Conservation (phyloP, 163 green algal species). For the Chlorella variabilis region DNA sequence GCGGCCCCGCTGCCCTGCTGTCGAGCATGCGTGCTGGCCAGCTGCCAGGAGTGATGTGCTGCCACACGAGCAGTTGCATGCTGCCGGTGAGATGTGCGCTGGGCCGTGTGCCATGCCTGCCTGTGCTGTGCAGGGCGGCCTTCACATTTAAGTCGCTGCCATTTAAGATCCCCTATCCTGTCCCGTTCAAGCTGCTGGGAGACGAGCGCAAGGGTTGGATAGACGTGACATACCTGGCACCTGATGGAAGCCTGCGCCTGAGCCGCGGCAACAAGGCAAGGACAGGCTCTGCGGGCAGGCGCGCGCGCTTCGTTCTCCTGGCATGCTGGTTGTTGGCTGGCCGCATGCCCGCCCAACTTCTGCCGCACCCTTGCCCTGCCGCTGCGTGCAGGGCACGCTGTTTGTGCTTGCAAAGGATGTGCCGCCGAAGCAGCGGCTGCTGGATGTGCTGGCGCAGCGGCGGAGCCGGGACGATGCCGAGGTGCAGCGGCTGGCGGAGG, state of each 20-base stretch:
- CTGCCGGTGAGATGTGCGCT: too few species aligned
- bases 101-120: too few species aligned
- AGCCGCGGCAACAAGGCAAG: slow-evolving; percentile 85
- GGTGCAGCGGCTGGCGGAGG: background rate
- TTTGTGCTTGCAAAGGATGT: slow-evolving; percentile 30
- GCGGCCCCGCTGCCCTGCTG: too few species aligned
- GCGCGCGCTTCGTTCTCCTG: background rate
- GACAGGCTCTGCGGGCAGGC: too few species aligned
- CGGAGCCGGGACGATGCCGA: background rate
- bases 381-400: slow-evolving; percentile 56
- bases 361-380: slow-evolving; percentile 80
- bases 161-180: slow-evolving; percentile 94
- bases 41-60: too few species aligned
- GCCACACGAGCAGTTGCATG: too few species aligned
- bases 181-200: slow-evolving; percentile 93
- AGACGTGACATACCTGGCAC: slow-evolving; percentile 84
- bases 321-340: slow-evolving; percentile 14
- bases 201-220: slow-evolving; percentile 96
- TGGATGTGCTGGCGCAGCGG: slow-evolving; percentile 13
- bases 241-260: slow-evolving; percentile 76
- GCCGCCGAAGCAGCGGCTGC: slow-evolving; percentile 8
- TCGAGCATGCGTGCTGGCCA: background rate
- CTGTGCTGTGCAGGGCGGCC: slow-evolving; percentile 72
- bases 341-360: slow-evolving; percentile 54
- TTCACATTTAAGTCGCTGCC: slow-evolving; percentile 90